Percentiles rank a stretch among this genome's conserved stretches.
Conservation (phyloP, 768 basidiomycete genomes). For the Strobilomyces echinocephalus region DNA sequence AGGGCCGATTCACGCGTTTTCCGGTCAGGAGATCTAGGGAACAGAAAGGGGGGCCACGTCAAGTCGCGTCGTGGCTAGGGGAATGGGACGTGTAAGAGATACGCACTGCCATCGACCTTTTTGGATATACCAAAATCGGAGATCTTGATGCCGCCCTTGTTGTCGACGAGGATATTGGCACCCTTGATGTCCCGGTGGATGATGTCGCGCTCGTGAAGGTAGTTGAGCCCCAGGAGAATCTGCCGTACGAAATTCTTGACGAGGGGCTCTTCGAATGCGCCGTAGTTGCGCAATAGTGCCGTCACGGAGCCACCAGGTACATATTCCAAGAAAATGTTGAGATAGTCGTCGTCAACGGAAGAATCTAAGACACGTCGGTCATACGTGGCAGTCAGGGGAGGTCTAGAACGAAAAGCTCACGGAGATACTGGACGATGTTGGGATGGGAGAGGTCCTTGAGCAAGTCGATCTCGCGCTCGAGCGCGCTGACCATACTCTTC, state of each 20-base stretch:
- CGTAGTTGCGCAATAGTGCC: slow-evolving; percentile 82
- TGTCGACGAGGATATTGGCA: slow-evolving; percentile 96
- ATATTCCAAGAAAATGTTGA: slow-evolving; percentile 97
- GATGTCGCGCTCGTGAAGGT: slow-evolving; percentile 89
- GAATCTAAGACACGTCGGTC: slow-evolving; percentile 58
- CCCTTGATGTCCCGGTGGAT: slow-evolving; percentile 99
- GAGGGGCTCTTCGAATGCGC: slow-evolving; percentile 89
- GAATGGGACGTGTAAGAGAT: not conserved
- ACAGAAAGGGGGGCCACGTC: not conserved
- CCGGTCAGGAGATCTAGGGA: slow-evolving; percentile 43
- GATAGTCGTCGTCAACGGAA: slow-evolving; percentile 80
- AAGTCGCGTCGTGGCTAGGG: not conserved
- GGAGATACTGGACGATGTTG: slow-evolving; percentile 97
- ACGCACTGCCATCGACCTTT: slow-evolving; percentile 91
- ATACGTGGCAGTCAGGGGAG: not conserved
- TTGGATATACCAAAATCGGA: slow-evolving; percentile 97
- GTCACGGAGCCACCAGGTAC: slow-evolving; percentile 95
- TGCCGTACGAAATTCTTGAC: slow-evolving; percentile 92
- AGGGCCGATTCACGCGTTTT: slow-evolving; percentile 80
- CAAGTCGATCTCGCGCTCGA: slow-evolving; percentile 92
- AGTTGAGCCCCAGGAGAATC: slow-evolving; percentile 82
- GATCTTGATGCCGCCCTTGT: slow-evolving; percentile 96
- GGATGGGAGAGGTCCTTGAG: slow-evolving; percentile 89
- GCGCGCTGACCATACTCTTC: slow-evolving; percentile 85
- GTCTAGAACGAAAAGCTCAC: slow-evolving; percentile 42